A percentile compares a stretch with the other conserved stretches of the same genome.
phyloP scores from a whole-genome alignment of 2,329 filamentous ascomycete species.

The Ascochyta pisi region DNA sequence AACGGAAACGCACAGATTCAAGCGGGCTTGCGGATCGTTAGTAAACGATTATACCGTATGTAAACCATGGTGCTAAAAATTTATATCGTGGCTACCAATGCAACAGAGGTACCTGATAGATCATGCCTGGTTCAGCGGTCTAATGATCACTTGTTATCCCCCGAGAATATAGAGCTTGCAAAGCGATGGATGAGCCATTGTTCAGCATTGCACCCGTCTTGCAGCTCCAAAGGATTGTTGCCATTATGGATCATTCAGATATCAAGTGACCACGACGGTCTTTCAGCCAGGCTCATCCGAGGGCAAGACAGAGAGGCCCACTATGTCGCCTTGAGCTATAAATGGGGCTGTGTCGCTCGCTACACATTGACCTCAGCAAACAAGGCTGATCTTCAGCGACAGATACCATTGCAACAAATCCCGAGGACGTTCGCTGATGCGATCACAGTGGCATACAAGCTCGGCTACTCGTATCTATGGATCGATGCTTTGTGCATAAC shows the following conservation, averaged over 20 bases:
- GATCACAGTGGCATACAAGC: not conserved
- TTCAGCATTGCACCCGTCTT: not conserved
- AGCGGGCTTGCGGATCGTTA: too few relatives aligned
- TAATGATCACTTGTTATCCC: not conserved
- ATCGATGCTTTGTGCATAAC: not conserved
- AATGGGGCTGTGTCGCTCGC: not conserved
- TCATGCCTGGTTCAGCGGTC: not conserved
- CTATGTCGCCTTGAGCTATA: not conserved
- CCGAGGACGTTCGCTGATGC: not conserved
- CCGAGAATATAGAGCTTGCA: not conserved
- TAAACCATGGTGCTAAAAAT: too few relatives aligned
- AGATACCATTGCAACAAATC: not conserved
- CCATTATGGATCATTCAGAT: not conserved
- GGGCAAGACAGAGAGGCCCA: too few relatives aligned
- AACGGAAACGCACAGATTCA: too few relatives aligned
- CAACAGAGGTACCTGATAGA: too few relatives aligned
- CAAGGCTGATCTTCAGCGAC: not conserved
- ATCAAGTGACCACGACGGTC: too few relatives aligned
- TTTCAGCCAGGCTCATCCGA: too few relatives aligned
- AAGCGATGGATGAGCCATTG: not conserved
- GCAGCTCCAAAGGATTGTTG: not conserved
- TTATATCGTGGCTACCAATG: too few relatives aligned
- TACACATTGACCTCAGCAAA: not conserved
- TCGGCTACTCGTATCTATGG: not conserved
- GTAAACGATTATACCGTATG: too few relatives aligned